Percentiles rank a stretch among this genome's conserved stretches.
Conservation (phyloP, 192 early-diverging fungal species). For the Entomortierella parvispora region DNA sequence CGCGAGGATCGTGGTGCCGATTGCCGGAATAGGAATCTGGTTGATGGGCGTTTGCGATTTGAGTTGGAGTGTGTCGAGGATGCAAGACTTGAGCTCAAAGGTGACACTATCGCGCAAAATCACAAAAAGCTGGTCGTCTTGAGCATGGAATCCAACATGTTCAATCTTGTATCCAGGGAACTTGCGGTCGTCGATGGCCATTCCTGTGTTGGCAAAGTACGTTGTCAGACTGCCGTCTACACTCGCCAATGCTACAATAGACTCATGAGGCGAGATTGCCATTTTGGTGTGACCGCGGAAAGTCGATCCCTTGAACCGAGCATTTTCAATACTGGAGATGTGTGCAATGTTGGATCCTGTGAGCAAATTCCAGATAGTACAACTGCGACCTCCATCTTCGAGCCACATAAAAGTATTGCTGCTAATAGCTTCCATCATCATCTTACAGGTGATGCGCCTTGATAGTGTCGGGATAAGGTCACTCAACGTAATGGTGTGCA, state of each 20-base stretch:
- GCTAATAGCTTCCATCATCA: slow-evolving; percentile 50
- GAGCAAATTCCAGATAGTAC: slow-evolving; percentile 42
- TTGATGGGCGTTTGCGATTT: slow-evolving; percentile 31
- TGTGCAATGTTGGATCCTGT: slow-evolving; percentile 48
- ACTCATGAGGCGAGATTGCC: slow-evolving; percentile 50
- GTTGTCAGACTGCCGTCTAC: slow-evolving; percentile 48
- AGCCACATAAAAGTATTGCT: slow-evolving; percentile 51
- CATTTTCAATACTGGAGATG: slow-evolving; percentile 50
- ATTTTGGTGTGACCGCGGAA: slow-evolving; percentile 49
- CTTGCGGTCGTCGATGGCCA: slow-evolving; percentile 49
- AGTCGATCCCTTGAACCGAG: slow-evolving; percentile 35
- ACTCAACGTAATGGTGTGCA: slow-evolving; percentile 30
- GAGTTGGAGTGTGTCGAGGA: slow-evolving; percentile 41
- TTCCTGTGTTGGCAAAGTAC: slow-evolving; percentile 48
- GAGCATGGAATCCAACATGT: slow-evolving; percentile 32
- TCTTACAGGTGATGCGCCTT: slow-evolving; percentile 46
- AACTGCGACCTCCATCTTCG: slow-evolving; percentile 41
- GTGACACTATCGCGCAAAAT: slow-evolving; percentile 29
- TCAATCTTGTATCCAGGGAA: slow-evolving; percentile 47
- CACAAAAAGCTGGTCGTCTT: slow-evolving; percentile 43
- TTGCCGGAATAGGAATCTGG: slow-evolving; percentile 38
- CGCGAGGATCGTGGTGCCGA: slow-evolving; percentile 20
- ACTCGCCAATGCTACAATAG: slow-evolving; percentile 50
- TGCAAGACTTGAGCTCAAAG: slow-evolving; percentile 23
- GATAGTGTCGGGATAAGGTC: slow-evolving; percentile 44